Percentiles rank a stretch among this genome's conserved stretches.
Conservation (phyloP, 2,329 filamentous ascomycete species). For the Fusarium globosum region DNA sequence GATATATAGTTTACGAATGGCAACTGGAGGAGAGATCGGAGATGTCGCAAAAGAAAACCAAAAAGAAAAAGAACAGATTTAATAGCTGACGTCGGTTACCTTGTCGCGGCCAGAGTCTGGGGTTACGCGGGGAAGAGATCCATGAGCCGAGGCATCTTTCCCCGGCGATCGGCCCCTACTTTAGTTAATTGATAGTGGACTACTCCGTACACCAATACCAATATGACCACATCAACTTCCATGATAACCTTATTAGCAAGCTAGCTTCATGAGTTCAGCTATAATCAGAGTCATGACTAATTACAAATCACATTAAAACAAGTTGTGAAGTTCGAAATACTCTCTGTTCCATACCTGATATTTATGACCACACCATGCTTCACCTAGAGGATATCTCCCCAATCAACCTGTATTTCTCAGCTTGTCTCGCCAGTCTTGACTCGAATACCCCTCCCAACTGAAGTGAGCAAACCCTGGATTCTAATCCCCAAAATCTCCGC, state of each 20-base stretch:
- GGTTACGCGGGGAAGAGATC: constrained; percentile 39
- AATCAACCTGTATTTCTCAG: constrained; percentile 36
- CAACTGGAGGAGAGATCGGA: not conserved
- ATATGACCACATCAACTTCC: not conserved
- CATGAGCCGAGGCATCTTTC: constrained; percentile 45
- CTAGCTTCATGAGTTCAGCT: not conserved
- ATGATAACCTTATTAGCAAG: not conserved
- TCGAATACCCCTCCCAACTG: constrained; percentile 16
- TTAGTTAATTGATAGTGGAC: not conserved
- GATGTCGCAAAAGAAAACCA: not conserved
- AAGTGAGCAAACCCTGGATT: not conserved
- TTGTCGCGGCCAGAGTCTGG: constrained; percentile 19
- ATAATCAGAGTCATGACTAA: not conserved
- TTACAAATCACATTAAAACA: not conserved
- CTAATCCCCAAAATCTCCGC: not conserved
- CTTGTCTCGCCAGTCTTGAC: constrained; percentile 16
- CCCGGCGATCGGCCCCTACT: constrained; percentile 19
- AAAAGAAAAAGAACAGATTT: constrained; percentile 11
- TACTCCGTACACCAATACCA: not conserved
- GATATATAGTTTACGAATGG: not conserved
- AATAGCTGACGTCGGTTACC: constrained; percentile 30
- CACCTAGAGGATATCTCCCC: constrained; percentile 8
- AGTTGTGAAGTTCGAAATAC: not conserved
- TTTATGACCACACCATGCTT: constrained; percentile 41
- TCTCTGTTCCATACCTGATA: constrained; percentile 37